Evolutionary conservation across 2,329 filamentous ascomycete species (phyloP).

Genomic region (Myotisia sp.): DNA sequence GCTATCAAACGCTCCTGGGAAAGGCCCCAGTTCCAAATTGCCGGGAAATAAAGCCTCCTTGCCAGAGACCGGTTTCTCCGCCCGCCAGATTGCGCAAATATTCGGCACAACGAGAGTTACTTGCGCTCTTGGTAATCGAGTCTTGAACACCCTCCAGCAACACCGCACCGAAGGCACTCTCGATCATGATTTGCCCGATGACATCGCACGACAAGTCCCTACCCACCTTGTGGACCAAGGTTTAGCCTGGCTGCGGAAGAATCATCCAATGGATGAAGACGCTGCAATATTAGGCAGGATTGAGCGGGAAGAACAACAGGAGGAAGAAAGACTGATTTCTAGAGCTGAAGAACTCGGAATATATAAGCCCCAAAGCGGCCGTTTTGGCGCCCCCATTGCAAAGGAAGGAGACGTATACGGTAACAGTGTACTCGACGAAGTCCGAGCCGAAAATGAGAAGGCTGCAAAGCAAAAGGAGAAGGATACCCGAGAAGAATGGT

Average conservation of each 20-base stretch:
- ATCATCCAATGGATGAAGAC: slow-evolving; percentile 34
- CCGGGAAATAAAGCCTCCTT: slow-evolving; percentile 19
- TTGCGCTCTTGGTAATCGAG: slow-evolving; percentile 22
- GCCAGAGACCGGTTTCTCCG: slow-evolving; percentile 20
- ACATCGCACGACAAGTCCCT: slow-evolving; percentile 23
- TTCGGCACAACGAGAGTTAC: slow-evolving; percentile 22
- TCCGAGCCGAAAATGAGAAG: slow-evolving; percentile 28
- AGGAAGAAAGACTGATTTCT: slow-evolving; percentile 23
- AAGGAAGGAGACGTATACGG: slow-evolving; percentile 31
- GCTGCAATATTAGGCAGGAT: slow-evolving; percentile 34
- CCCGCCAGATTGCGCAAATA: slow-evolving; percentile 15
- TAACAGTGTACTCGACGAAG: slow-evolving; percentile 28
- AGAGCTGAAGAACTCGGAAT: slow-evolving; percentile 28
- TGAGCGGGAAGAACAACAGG: slow-evolving; percentile 25
- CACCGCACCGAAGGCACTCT: slow-evolving; percentile 32
- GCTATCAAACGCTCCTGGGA: not conserved
- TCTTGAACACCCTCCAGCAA: slow-evolving; percentile 29
- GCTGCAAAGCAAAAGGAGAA: slow-evolving; percentile 31
- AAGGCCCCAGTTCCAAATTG: slow-evolving; percentile 4
- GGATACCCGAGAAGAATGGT: slow-evolving; percentile 38
- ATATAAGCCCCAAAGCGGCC: slow-evolving; percentile 32
- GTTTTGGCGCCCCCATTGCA: slow-evolving; percentile 28
- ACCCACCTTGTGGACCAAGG: slow-evolving; percentile 23
- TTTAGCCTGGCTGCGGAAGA: slow-evolving; percentile 29
- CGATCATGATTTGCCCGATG: slow-evolving; percentile 29